Evolutionary conservation across 257 asterid species (phyloP).

Genomic region (Ligustrum vulgare): DNA sequence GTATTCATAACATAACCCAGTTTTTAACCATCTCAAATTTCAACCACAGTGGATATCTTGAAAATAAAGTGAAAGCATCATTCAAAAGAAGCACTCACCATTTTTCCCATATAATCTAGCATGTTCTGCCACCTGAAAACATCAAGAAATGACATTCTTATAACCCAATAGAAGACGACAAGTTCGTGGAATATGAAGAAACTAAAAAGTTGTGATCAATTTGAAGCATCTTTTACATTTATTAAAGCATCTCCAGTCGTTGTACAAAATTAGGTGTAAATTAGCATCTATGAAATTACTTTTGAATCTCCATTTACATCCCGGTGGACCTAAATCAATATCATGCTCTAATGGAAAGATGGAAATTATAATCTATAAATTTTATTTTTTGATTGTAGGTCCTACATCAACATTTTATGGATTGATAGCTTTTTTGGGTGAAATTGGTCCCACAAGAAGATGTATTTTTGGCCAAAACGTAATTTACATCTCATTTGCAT

Average conservation of each 20-base stretch:
- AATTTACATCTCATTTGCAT: no score
- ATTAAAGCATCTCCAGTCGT: not conserved
- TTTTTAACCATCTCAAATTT: not conserved
- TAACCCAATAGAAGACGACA: not conserved
- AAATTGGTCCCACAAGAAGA: no score
- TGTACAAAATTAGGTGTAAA: no score
- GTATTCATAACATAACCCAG: not conserved
- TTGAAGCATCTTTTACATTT: not conserved
- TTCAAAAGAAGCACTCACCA: conserved; percentile 40
- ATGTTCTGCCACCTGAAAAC: conserved; percentile 75
- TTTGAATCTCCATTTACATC: no score
- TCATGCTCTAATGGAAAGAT: no score
- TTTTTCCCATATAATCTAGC: conserved; percentile 78
- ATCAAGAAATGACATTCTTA: conserved; percentile 18
- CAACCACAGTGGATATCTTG: conserved; percentile 9
- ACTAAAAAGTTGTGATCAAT: not conserved
- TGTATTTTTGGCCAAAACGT: no score
- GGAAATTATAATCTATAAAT: no score
- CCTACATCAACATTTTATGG: no score
- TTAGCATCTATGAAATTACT: no score
- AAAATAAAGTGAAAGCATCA: conserved; percentile 15
- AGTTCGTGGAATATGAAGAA: not conserved
- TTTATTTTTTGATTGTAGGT: no score
- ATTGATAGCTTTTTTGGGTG: no score
- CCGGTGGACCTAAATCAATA: no score